phyloP scores from a whole-genome alignment of 495 filamentous ascomycete genomes.

The Staphylotrichum tortipilum region DNA sequence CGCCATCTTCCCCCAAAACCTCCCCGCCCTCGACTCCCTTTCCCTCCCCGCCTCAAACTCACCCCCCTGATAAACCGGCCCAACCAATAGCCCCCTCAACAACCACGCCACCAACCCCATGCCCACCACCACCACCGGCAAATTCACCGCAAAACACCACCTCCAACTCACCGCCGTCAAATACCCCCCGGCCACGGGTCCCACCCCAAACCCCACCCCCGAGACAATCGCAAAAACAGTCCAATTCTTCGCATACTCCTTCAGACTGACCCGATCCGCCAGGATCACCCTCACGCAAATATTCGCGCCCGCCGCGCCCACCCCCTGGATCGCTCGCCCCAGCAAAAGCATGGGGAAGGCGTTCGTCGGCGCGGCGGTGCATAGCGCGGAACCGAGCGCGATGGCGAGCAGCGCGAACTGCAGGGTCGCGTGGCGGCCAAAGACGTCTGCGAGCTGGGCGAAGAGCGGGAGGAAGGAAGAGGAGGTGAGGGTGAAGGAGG shows the following conservation, averaged over 20 bases:
- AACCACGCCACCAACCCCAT: conserved; percentile 34
- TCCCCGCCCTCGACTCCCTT: conserved; percentile 12
- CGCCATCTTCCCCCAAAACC: conserved; percentile 27
- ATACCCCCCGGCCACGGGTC: conserved; percentile 44
- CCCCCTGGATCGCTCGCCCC: conserved; percentile 50
- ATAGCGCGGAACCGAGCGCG: conserved; percentile 19
- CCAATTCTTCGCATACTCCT: conserved; percentile 51
- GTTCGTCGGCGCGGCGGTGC: conserved; percentile 41
- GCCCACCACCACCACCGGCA: conserved; percentile 38
- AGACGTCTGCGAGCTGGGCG: conserved; percentile 52
- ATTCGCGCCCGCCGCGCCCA: conserved; percentile 45
- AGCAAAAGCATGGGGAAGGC: conserved; percentile 47
- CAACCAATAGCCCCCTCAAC: conserved; percentile 31
- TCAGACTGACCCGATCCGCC: conserved; percentile 47
- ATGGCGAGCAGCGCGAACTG: conserved; percentile 12
- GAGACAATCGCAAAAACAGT: conserved; percentile 45
- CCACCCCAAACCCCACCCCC: conserved; percentile 44
- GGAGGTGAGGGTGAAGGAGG: conserved; percentile 52
- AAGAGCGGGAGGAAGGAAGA: conserved; percentile 55
- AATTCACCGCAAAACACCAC: conserved; percentile 52
- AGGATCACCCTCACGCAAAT: conserved; percentile 48
- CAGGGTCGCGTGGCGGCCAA: conserved; percentile 35
- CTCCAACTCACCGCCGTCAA: conserved; percentile 42
- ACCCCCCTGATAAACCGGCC: conserved; percentile 13
- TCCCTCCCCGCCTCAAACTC: conserved; percentile 4